Percentiles rank a stretch among this genome's conserved stretches.
These are phyloP conservation scores for Penicillium lividum DNA, from an alignment of 495 filamentous ascomycete genomes.

Conservation along the genomic window DNA sequence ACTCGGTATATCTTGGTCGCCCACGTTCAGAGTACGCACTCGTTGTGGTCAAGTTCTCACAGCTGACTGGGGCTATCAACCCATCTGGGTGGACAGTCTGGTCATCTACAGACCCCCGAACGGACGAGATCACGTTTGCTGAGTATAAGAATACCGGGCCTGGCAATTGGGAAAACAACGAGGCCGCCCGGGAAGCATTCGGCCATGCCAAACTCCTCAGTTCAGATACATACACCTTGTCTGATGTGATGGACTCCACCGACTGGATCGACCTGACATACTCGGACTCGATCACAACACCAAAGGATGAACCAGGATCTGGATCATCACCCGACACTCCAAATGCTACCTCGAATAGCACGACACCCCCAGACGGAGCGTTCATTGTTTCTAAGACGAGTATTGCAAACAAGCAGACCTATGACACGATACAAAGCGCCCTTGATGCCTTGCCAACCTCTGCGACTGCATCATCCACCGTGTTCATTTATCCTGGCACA, in stretches of 20 bases:
- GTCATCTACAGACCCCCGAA: constrained; percentile 1
- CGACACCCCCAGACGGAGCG: constrained; percentile 4
- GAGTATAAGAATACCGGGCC: constrained; percentile 4
- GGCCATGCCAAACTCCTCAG: not conserved
- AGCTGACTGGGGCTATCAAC: not conserved
- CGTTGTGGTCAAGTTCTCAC: constrained; percentile 3
- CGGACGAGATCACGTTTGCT: constrained; percentile 2
- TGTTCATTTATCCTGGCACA: constrained; percentile 8
- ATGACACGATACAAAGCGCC: constrained; percentile 1
- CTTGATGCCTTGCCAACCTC: not conserved
- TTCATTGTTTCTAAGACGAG: constrained; percentile 5
- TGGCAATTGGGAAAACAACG: constrained; percentile 6
- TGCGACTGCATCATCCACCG: not conserved
- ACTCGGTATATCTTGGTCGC: constrained; percentile 1
- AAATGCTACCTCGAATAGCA: not conserved
- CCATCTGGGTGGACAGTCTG: constrained; percentile 4
- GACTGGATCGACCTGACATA: constrained; percentile 11
- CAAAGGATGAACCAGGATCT: not conserved
- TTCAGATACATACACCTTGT: not conserved
- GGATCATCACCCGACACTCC: not conserved
- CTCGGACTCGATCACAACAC: constrained; percentile 1
- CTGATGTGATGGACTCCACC: constrained; percentile 4
- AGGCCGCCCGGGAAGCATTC: not conserved
- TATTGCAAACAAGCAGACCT: not conserved
- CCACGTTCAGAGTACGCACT: constrained; percentile 1